Percentiles rank a stretch among this genome's conserved stretches.
These are phyloP conservation scores for Cercospora berteroae DNA, from an alignment of 2,329 filamentous ascomycete species.

Conservation along the genomic window DNA sequence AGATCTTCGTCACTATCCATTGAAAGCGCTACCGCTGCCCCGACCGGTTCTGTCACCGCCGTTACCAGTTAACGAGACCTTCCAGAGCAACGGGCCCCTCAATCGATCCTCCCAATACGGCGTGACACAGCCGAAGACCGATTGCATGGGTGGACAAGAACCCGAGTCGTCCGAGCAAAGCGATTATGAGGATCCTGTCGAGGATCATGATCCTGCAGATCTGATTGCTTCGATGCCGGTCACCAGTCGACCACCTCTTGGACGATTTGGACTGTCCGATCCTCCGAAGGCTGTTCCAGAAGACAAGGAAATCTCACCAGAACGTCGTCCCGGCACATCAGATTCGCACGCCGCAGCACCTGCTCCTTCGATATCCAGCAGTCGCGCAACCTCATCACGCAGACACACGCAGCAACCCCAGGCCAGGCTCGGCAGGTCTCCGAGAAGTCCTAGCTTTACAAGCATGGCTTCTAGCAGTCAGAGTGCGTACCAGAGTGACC, in stretches of 20 bases:
- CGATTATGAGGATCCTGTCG: conserved; percentile 29
- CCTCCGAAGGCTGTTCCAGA: conserved; percentile 38
- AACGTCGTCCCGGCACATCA: conserved; percentile 34
- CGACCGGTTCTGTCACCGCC: conserved; percentile 34
- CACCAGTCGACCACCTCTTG: conserved; percentile 29
- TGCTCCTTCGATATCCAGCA: conserved; percentile 36
- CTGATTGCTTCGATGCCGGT: conserved; percentile 30
- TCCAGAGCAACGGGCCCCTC: conserved; percentile 33
- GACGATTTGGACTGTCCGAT: conserved; percentile 33
- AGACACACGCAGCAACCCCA: conserved; percentile 22
- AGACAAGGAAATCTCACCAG: conserved; percentile 38
- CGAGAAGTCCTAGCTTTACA: conserved; percentile 63
- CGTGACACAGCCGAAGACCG: conserved; percentile 32
- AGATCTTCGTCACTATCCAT: conserved; percentile 31
- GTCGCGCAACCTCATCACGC: conserved; percentile 30
- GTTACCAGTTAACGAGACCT: conserved; percentile 27
- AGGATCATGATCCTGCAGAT: conserved; percentile 31
- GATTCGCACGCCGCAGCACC: conserved; percentile 35
- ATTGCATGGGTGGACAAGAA: conserved; percentile 16
- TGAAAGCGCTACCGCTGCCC: conserved; percentile 37
- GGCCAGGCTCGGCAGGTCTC: conserved; percentile 31
- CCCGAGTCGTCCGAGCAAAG: conserved; percentile 30
- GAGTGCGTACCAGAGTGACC: conserved; percentile 34
- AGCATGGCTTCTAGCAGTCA: conserved; percentile 47
- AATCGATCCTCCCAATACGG: conserved; percentile 38